Evolutionary conservation across 352 stramenopile species (phyloP), one percentile per base, ranked within the genome.

Genomic region (Phytophthora pisi): DNA sequence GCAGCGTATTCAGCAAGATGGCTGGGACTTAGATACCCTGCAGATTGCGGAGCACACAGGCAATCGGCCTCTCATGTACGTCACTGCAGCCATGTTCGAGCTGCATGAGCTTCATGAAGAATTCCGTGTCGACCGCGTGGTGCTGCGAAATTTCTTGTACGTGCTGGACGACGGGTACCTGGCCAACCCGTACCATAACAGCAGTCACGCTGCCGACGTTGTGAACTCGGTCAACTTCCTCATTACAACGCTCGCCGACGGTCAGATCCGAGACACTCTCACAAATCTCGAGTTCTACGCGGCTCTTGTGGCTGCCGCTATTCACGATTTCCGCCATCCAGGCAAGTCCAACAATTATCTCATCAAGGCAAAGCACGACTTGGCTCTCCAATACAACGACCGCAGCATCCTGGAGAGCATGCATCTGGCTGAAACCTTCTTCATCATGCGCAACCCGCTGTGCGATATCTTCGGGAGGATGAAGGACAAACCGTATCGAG

Each of bases 261-360:
- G 11, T 1, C 36, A 42, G 15, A 42, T 42, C 6, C 36, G 36
- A 42, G 36, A 42, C 11, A 42, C 36, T 5, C 28, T 42, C 36
- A 42, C 36, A 16, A 42, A 42, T 42, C 36, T 42, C 36, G 36
- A 42, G 36, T n/a, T 42, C 36, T n/a, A 42, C 36, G 36, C 36
- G 36, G 36, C 36, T 3, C 36, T 94, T 15, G 72, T 96, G 30
- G 88, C 86, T 8, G 90, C 88, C 0, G 88, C 90, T 0, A 89
- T 96, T 46, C 90, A 95, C 55, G 86, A 95, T 43, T 95, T 96
- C 56, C 75, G 84, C 0, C 90, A 96, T 40, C 86, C 87, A 0
- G 89, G 86, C 18, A 93, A 93, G 46, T 92, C 84, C 50, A 95
- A 97, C 70, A 92, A 92, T 61, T 96, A 93, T 30, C 85, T 94